Evolutionary conservation across 768 basidiomycete species (phyloP).

Genomic region (Lactarius psammicola): DNA sequence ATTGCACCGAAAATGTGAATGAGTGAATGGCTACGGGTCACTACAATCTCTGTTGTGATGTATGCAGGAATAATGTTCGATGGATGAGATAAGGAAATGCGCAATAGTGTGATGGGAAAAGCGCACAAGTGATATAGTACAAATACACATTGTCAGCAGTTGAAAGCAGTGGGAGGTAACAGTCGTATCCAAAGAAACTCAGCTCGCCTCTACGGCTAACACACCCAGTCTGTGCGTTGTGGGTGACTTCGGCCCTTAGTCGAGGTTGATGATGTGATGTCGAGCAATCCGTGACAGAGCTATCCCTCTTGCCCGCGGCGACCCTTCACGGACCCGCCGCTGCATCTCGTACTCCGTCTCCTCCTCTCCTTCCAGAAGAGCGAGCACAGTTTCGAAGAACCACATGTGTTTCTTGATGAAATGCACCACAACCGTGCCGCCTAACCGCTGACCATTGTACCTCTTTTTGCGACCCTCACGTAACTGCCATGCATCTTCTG

Average conservation of each 20-base stretch:
- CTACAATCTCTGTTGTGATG: conserved; percentile 1
- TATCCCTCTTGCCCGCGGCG: neutral
- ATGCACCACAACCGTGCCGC: conserved; percentile 94
- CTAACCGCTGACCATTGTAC: conserved; percentile 69
- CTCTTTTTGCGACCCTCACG: conserved; percentile 67
- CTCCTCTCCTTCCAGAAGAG: conserved; percentile 79
- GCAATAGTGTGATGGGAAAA: conserved; percentile 6
- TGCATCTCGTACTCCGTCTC: conserved; percentile 47
- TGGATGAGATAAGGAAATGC: neutral
- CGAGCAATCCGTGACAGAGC: neutral
- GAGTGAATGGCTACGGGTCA: neutral
- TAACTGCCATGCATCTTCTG: conserved; percentile 64
- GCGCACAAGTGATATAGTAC: conserved; percentile 18
- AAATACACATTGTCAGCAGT: conserved; percentile 18
- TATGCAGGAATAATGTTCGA: conserved; percentile 1
- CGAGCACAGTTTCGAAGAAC: conserved; percentile 92
- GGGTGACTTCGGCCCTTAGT: neutral
- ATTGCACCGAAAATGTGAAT: neutral
- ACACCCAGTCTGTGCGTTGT: neutral
- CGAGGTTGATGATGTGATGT: conserved; percentile 6
- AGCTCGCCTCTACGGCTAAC: neutral
- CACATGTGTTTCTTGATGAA: conserved; percentile 97
- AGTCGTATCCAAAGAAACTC: neutral
- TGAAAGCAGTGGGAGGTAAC: neutral
- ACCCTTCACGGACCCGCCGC: conserved; percentile 20